Evolutionary conservation across 805 yeast species (phyloP).

Genomic region (Wickerhamomyces tratensis): DNA sequence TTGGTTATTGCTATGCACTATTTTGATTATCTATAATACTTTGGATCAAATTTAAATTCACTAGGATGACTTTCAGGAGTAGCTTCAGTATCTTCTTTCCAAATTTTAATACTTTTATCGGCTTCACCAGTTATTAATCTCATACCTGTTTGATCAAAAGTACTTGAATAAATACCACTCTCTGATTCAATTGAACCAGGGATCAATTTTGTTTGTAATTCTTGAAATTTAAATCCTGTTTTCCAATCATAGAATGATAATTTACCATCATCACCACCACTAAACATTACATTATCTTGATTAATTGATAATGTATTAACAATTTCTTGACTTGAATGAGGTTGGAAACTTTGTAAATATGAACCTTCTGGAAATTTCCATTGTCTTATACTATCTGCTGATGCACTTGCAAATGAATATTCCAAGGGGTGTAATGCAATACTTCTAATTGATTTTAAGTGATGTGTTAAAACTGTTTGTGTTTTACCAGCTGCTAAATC

Average conservation of each 20-base stretch:
- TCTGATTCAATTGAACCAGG: slow-evolving; percentile 69
- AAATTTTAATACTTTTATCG: slow-evolving; percentile 78
- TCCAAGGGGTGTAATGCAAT: slow-evolving; percentile 61
- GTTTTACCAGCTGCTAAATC: slow-evolving; percentile 77
- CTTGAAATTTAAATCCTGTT: slow-evolving; percentile 55
- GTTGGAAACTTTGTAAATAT: slow-evolving; percentile 47
- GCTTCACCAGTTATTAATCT: slow-evolving; percentile 80
- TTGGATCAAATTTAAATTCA: too few relatives aligned
- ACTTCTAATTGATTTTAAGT: slow-evolving; percentile 71
- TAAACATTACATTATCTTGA: slow-evolving; percentile 51
- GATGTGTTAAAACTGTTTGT: slow-evolving; percentile 69
- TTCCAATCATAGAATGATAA: slow-evolving; percentile 73
- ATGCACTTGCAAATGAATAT: slow-evolving; percentile 69
- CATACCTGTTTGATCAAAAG: slow-evolving; percentile 73
- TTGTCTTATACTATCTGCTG: slow-evolving; percentile 72
- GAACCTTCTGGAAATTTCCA: slow-evolving; percentile 79
- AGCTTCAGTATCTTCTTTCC: slow-evolving; percentile 39
- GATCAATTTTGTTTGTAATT: slow-evolving; percentile 38
- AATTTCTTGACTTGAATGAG: slow-evolving; percentile 34
- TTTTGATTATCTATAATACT: too few relatives aligned
- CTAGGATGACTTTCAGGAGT: slow-evolving; percentile 8
- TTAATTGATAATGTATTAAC: slow-evolving; percentile 64
- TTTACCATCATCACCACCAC: slow-evolving; percentile 80
- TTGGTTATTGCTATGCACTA: too few relatives aligned
- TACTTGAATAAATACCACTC: slow-evolving; percentile 55